phyloP scores from a whole-genome alignment of 306 rosid genomes.

The Quercus alba region DNA sequence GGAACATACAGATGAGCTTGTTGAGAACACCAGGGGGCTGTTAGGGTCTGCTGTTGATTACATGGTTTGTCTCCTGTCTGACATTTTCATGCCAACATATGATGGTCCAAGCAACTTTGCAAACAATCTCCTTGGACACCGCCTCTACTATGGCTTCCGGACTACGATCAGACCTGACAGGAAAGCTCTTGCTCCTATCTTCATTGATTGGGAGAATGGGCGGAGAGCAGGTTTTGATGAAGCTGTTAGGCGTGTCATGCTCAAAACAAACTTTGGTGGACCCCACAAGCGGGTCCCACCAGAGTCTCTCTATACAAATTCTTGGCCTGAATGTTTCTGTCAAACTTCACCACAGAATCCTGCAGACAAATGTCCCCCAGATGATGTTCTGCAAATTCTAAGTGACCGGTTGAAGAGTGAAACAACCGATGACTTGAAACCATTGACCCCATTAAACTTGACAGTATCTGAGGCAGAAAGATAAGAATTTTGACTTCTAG shows the following conservation, averaged over 20 bases:
- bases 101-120: slow-evolving; percentile 99
- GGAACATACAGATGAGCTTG: slow-evolving; percentile 71
- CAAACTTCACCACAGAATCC: slow-evolving; percentile 59
- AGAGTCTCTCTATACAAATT: slow-evolving; percentile 93
- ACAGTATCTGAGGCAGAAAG: slow-evolving; percentile 39
- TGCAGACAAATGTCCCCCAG: slow-evolving; percentile 78
- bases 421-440: slow-evolving; percentile 18
- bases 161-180: slow-evolving; percentile 91
- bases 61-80: slow-evolving; percentile 99
- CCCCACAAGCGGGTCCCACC: slow-evolving; percentile 85
- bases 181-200: slow-evolving; percentile 91
- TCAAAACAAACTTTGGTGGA: slow-evolving; percentile 77
- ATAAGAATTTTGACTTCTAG: slow-evolving; percentile 23
- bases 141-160: slow-evolving; percentile 93
- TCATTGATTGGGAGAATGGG: slow-evolving; percentile 73
- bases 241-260: slow-evolving; percentile 75
- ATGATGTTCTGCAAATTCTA: slow-evolving; percentile 58
- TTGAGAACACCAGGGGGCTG: slow-evolving; percentile 73
- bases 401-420: slow-evolving; percentile 42
- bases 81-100: slow-evolving; percentile 97
- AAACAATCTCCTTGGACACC: slow-evolving; percentile 97
- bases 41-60: slow-evolving; percentile 98
- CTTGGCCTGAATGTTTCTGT: slow-evolving; percentile 99
- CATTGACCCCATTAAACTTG: slow-evolving; percentile 30
- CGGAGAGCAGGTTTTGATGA: slow-evolving; percentile 63